phyloP scores from a whole-genome alignment of 2,329 filamentous ascomycete genomes.

The Pyrenophora tritici-repentis region DNA sequence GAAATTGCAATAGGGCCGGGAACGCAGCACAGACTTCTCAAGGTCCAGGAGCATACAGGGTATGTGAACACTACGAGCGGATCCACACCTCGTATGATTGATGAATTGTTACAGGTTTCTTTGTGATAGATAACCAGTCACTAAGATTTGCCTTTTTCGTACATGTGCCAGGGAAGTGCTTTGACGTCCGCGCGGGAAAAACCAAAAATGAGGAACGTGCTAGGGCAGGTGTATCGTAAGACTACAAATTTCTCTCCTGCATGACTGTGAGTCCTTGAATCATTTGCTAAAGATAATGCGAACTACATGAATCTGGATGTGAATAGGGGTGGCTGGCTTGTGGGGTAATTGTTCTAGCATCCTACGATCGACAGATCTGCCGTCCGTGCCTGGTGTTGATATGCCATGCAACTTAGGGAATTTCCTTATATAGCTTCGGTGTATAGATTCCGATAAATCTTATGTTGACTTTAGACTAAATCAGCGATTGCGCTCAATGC shows the following conservation, averaged over 20 bases:
- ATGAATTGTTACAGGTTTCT: slow-evolving; percentile 7
- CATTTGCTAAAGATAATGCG: background rate
- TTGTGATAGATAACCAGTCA: slow-evolving; percentile 1
- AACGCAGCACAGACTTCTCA: background rate
- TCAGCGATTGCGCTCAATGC: too few species aligned
- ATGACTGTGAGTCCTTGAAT: slow-evolving; percentile 4
- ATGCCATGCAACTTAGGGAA: too few species aligned
- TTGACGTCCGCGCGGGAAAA: background rate
- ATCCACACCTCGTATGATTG: slow-evolving; percentile 2
- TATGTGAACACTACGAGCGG: background rate
- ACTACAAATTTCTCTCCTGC: background rate
- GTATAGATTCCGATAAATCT: too few species aligned
- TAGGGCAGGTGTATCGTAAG: slow-evolving; percentile 1
- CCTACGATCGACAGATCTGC: slow-evolving; percentile 9
- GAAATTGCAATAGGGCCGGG: slow-evolving; percentile 4
- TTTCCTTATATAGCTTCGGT: too few species aligned
- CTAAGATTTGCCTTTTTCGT: slow-evolving; percentile 1
- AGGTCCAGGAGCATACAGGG: background rate
- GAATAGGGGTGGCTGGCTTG: slow-evolving; percentile 16
- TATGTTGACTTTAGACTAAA: too few species aligned
- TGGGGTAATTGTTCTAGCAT: slow-evolving; percentile 15
- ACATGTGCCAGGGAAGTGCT: background rate
- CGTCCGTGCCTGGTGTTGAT: background rate
- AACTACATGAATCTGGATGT: slow-evolving; percentile 2
- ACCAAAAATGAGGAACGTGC: background rate